Evolutionary conservation across 1,139 yeast species (phyloP), one percentile per base, ranked within the genome.

Genomic region (Spathaspora jeffriesii): DNA sequence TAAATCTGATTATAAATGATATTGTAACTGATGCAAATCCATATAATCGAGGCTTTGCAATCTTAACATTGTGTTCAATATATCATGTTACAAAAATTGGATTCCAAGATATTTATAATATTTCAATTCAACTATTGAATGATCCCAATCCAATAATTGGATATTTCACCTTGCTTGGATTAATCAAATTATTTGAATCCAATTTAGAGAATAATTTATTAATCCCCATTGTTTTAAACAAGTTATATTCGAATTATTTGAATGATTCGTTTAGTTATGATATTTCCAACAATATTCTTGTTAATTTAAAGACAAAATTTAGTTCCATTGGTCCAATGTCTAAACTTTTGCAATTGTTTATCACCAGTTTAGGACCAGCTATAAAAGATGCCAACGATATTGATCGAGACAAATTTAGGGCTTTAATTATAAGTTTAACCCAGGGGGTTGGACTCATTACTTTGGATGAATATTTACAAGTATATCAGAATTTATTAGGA

Each of bases 131-230:
- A 20, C 70, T 92, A 41, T 67, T 87, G 3, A 70, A 70, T 34
- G 98, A 92, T 64, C 95, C 96, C 0, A 93, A 92, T 60, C 96
- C 97, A 0, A 70, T 81, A 2, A 91, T 93, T 13, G 91, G 88
- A 60, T 77, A 80, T 48, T 86, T 89, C 74, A 77, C 95, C 0
- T 62, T 91, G 51, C 78, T 78, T 45, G 79, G 96, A 0, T 63
- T 88, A 36, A 64, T 78, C 3, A 68, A 78, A 6, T 67, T 88
- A 13, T 72, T 90, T 43, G 82, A 81, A 44, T 68, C 67, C 39
- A 87, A 84, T 47, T 61, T 81, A 42, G 80, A 82, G 10, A 75
- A 81, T 47, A 68, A 80, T 3, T 55, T 71, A 9, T 71, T 75
- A 43, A 67, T 85, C 1, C 64, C 88, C 1, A 62, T 65, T 1